These are phyloP conservation scores for Rhodofomes roseus DNA, from an alignment of 1,284 basidiomycete genomes.

Conservation along the genomic window DNA sequence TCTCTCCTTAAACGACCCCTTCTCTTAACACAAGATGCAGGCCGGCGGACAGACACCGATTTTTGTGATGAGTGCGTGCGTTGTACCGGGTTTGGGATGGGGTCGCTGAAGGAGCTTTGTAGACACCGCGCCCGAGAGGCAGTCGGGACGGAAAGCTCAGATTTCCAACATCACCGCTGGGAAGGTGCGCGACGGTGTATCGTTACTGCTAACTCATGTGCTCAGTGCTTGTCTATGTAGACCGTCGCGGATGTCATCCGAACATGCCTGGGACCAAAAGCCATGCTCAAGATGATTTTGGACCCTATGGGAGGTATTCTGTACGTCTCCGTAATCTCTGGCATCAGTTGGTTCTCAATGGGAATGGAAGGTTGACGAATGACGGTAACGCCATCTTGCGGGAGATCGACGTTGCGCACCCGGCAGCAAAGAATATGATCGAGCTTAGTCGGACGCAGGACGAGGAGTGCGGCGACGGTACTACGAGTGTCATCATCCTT, in stretches of 20 bases:
- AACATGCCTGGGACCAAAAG: constrained; percentile 95
- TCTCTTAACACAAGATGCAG: constrained; percentile 32
- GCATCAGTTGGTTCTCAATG: background rate
- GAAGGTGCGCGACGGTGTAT: constrained; percentile 67
- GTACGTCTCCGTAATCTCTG: constrained; percentile 40
- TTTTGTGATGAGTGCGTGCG: constrained; percentile 65
- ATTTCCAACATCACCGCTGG: constrained; percentile 97
- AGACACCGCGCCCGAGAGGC: constrained; percentile 93
- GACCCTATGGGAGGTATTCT: constrained; percentile 97
- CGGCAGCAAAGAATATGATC: constrained; percentile 99
- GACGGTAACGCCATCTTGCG: constrained; percentile 97
- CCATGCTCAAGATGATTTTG: constrained; percentile 99
- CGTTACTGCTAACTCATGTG: background rate
- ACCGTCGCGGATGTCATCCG: constrained; percentile 99
- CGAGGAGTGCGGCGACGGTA: constrained; percentile 98
- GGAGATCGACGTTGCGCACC: constrained; percentile 97
- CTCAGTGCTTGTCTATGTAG: constrained; percentile 35
- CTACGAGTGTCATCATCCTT: constrained; percentile 96
- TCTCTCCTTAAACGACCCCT: background rate
- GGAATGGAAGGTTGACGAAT: constrained; percentile 77
- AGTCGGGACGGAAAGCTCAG: constrained; percentile 94
- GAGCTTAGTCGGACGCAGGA: constrained; percentile 97
- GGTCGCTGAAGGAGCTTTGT: background rate
- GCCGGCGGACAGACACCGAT: constrained; percentile 60
- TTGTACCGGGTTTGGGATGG: background rate